Base-by-base conservation (phyloP, 331 rosid genomes). In the Rhamnella rubrinervis region DNA sequence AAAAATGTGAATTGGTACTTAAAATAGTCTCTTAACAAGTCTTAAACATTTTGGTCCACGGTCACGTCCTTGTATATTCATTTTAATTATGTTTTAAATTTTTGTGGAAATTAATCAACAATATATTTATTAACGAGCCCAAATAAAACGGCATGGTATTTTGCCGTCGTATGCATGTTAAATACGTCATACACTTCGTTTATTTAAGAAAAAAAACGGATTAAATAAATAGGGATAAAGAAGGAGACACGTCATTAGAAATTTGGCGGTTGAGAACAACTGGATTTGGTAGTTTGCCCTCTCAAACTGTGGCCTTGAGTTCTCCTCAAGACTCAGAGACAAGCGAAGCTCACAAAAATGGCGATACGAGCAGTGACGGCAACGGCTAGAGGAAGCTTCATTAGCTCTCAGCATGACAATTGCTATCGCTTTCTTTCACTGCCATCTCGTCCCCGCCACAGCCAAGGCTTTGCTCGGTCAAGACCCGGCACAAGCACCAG, bases 211-310 rank as follows among this genome's bases (percentile, higher is more conserved):
- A 12, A 47, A 12, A 47, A 21, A 39, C n/a, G 17, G 10, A 10
- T 20, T 9, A 20, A 13, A 23, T 19, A 5, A 35, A 70, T 66
- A 53, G 46, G 75, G 82, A 75, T 81, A 75, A 72, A 39, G 70
- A 26, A 1, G 64, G 40, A 56, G 84, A 66, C 89, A 85, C 87
- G 89, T 85, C 38, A 63, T 31, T 80, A 20, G 31, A 68, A 71
- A 55, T 76, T 76, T 76, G 87, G 87, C 87, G 87, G 87, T 77
- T 71, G 83, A 72, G 83, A 64, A 57, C 70, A 52, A 19, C 28
- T 31, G 55, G 20, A 20, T 12, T 31, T 47, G 5, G 41, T 31
- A 19, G 20, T 39, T 16, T 9, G 3, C 14, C 13, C 41, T 12
- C 57, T 25, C 18, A 7, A 41, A 16, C 46, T 21, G 23, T 31